A percentile compares a stretch with the other conserved stretches of the same genome.
These are phyloP conservation scores for Arthonia radiata DNA, from an alignment of 495 filamentous ascomycete genomes.

Conservation along the genomic window DNA sequence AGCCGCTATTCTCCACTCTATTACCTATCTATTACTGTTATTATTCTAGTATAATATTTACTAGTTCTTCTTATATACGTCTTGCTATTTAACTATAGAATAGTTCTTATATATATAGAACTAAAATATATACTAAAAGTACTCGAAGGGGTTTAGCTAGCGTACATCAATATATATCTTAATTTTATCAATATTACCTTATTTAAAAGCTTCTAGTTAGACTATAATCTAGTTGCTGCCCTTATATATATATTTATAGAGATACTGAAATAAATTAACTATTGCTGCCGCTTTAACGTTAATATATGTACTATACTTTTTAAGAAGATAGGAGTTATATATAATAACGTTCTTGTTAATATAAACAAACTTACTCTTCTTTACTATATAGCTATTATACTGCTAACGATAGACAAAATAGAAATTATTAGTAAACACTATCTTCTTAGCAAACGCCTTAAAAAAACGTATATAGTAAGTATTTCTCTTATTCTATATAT, in stretches of 20 bases:
- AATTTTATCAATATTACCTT: too few relatives aligned
- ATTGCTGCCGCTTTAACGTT: not conserved
- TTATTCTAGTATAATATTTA: not conserved
- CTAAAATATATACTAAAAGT: not conserved
- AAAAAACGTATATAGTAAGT: not conserved
- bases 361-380: not conserved
- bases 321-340: not conserved
- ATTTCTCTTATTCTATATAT: constrained; percentile 1
- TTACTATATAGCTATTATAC: not conserved
- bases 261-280: not conserved
- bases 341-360: too few relatives aligned
- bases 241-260: too few relatives aligned
- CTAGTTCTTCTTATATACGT: not conserved
- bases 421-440: too few relatives aligned
- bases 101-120: not conserved
- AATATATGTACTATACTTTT: not conserved
- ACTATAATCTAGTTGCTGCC: not conserved
- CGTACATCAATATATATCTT: too few relatives aligned
- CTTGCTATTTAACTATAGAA: not conserved
- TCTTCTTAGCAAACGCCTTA: not conserved
- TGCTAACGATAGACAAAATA: not conserved
- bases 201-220: too few relatives aligned
- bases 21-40: not conserved
- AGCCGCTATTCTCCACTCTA: not conserved
- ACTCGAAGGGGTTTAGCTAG: too few relatives aligned